phyloP scores from a whole-genome alignment of 2,329 filamentous ascomycete species.

The Cercospora sesami region DNA sequence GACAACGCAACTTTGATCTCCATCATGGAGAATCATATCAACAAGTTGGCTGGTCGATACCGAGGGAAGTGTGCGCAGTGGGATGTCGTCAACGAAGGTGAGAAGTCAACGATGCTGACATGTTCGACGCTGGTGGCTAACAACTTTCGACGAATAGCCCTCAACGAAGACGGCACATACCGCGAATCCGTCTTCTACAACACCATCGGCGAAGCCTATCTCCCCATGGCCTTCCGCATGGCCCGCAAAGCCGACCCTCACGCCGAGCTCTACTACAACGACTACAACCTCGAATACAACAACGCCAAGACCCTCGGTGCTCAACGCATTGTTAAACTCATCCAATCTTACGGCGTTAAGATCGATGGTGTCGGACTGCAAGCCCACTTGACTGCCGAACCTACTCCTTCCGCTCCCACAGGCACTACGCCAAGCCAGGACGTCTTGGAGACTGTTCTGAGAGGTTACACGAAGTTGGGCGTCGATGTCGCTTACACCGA shows the following conservation, averaged over 20 bases:
- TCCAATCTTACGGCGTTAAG: slow-evolving; percentile 34
- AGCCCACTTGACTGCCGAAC: slow-evolving; percentile 52
- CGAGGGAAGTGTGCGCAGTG: slow-evolving; percentile 40
- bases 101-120: too few species aligned
- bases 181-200: slow-evolving; percentile 31
- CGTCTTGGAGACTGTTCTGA: slow-evolving; percentile 47
- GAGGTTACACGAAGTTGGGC: slow-evolving; percentile 52
- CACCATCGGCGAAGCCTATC: slow-evolving; percentile 34
- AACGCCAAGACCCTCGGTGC: slow-evolving; percentile 31
- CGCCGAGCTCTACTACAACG: slow-evolving; percentile 36
- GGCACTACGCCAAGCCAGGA: slow-evolving; percentile 23
- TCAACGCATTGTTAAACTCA: slow-evolving; percentile 29
- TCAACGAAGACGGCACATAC: slow-evolving; percentile 29
- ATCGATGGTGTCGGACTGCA: slow-evolving; percentile 52
- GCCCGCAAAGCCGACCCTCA: slow-evolving; percentile 28
- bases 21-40: slow-evolving; percentile 47
- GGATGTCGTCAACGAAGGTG: slow-evolving; percentile 25
- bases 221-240: slow-evolving; percentile 34
- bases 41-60: slow-evolving; percentile 42
- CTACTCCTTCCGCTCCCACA: slow-evolving; percentile 26
- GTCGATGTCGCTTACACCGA: slow-evolving; percentile 64
- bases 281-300: slow-evolving; percentile 36
- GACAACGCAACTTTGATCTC: slow-evolving; percentile 45
- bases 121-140: neutral
- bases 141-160: neutral